Percentiles rank a stretch among this genome's conserved stretches.
Evolutionary conservation across 768 basidiomycete species (phyloP).

Genomic region (Podaxis sp.): DNA sequence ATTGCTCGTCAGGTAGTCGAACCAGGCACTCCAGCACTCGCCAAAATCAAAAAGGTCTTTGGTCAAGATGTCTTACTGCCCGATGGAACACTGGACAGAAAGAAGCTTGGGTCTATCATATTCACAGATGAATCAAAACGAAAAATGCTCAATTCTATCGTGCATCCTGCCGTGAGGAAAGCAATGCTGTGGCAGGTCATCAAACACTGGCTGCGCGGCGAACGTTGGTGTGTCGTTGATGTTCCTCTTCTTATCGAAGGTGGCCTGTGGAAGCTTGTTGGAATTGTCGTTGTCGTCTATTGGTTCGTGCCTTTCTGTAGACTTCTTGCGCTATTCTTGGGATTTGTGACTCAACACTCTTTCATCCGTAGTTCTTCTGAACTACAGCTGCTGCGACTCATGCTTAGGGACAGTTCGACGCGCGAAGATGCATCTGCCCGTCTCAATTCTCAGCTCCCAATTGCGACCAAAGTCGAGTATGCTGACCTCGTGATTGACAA

Average conservation of each 20-base stretch:
- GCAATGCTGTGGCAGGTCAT: constrained; percentile 71
- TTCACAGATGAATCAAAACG: constrained; percentile 76
- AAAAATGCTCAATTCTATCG: constrained; percentile 72
- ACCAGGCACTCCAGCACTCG: constrained; percentile 74
- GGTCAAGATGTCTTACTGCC: constrained; percentile 61
- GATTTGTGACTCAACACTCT: neutral
- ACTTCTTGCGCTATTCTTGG: neutral
- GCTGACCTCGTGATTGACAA: constrained; percentile 90
- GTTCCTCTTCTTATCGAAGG: constrained; percentile 92
- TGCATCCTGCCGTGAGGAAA: constrained; percentile 86
- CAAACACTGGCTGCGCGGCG: constrained; percentile 69
- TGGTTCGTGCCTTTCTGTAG: constrained; percentile 50
- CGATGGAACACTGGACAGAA: constrained; percentile 76
- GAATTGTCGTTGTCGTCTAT: constrained; percentile 82
- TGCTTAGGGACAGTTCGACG: constrained; percentile 66
- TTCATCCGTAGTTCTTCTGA: constrained; percentile 58
- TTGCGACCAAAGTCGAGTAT: constrained; percentile 73
- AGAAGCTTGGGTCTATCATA: constrained; percentile 77
- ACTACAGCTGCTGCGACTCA: constrained; percentile 80
- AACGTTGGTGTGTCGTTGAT: constrained; percentile 80
- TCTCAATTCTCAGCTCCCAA: constrained; percentile 76
- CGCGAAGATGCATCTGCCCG: constrained; percentile 67
- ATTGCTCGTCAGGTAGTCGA: constrained; percentile 83
- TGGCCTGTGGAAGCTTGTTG: constrained; percentile 79
- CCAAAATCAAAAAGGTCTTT: constrained; percentile 63